Conservation (phyloP, 176 grass and related monocot species). For the Thalia dealbata region DNA sequence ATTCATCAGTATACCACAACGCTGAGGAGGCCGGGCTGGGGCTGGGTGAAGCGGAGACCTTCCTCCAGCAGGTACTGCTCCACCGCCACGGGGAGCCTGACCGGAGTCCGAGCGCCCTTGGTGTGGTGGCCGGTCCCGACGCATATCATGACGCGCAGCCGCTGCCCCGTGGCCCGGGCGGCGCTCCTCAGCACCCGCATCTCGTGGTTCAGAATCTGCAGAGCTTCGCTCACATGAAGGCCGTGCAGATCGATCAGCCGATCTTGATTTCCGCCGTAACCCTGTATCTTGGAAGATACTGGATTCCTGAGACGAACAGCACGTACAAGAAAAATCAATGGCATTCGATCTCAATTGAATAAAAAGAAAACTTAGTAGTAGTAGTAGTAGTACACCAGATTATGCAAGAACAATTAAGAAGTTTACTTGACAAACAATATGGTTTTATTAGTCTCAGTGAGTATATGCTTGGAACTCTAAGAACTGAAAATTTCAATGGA, state of each 20-base stretch:
- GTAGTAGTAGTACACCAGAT: too few relatives aligned
- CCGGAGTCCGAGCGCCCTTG: slow-evolving; percentile 68
- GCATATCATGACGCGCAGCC: slow-evolving; percentile 65
- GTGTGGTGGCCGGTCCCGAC: slow-evolving; percentile 95
- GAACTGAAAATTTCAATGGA: not conserved
- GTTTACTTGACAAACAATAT: too few relatives aligned
- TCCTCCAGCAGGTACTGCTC: slow-evolving; percentile 79
- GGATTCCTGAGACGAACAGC: slow-evolving; percentile 59
- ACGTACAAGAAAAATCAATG: not conserved
- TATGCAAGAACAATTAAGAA: too few relatives aligned
- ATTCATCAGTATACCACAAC: slow-evolving; percentile 63
- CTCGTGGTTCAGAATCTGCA: slow-evolving; percentile 63
- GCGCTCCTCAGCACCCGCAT: slow-evolving; percentile 42
- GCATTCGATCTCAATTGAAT: too few relatives aligned
- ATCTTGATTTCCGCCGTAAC: slow-evolving; percentile 30
- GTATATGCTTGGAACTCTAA: too few relatives aligned
- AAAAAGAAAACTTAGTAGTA: too few relatives aligned
- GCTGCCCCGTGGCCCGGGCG: slow-evolving; percentile 50
- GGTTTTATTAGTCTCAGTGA: too few relatives aligned
- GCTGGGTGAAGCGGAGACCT: slow-evolving; percentile 71
- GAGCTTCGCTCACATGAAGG: slow-evolving; percentile 81
- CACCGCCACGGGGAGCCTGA: slow-evolving; percentile 63
- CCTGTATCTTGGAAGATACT: slow-evolving; percentile 10
- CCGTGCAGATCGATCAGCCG: slow-evolving; percentile 75
- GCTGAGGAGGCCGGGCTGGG: slow-evolving; percentile 70